Evolutionary conservation across 805 yeast species (phyloP).

Genomic region (Danielozyma ontarioensis): DNA sequence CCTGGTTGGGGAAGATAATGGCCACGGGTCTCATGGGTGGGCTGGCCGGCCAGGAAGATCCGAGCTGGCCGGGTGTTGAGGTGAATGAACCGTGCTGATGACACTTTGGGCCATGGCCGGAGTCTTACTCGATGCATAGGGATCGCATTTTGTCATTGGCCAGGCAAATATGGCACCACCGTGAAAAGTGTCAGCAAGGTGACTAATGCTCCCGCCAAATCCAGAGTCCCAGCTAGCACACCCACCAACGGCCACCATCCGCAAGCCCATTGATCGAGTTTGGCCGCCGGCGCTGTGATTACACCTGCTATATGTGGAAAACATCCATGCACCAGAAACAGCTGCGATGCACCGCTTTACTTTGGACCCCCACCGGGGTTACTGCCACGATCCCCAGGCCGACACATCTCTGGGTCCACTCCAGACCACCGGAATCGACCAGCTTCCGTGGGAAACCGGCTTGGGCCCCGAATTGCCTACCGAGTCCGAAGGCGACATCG

Average conservation of each 20-base stretch:
- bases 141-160: too few species aligned
- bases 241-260: too few species aligned
- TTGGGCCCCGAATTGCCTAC: slow-evolving; percentile 1
- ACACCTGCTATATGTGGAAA: too few species aligned
- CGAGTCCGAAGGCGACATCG: not conserved
- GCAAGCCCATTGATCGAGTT: too few species aligned
- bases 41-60: slow-evolving; percentile 63
- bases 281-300: too few species aligned
- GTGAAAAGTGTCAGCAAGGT: too few species aligned
- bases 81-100: slow-evolving; percentile 1
- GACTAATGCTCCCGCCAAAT: too few species aligned
- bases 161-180: too few species aligned
- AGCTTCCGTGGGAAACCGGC: slow-evolving; percentile 26
- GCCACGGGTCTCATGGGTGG: slow-evolving; percentile 81
- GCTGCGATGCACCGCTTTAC: slow-evolving; percentile 3
- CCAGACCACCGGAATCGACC: slow-evolving; percentile 38
- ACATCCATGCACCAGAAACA: too few species aligned
- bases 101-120: too few species aligned
- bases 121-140: too few species aligned
- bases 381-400: slow-evolving; percentile 6
- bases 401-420: not conserved
- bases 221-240: too few species aligned
- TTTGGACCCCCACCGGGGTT: slow-evolving; percentile 13
- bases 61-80: slow-evolving; percentile 20
- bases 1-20: slow-evolving; percentile 65